Percentiles rank a stretch among this genome's conserved stretches.
Conservation (phyloP, 2,329 filamentous ascomycete genomes). For the Coniella lustricola region DNA sequence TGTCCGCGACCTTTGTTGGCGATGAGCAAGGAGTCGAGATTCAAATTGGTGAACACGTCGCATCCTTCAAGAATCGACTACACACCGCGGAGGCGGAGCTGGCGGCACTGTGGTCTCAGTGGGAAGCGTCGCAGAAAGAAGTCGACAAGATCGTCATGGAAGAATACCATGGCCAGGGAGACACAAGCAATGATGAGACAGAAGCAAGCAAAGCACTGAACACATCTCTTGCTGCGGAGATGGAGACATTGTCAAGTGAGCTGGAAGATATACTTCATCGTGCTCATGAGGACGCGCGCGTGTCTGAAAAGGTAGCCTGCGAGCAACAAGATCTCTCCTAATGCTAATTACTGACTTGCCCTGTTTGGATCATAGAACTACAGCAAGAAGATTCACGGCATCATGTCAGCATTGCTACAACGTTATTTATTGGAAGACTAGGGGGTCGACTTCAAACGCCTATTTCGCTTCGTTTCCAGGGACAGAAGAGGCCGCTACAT, state of each 20-base stretch:
- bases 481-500: no score
- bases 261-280: constrained; percentile 1
- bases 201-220: neutral
- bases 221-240: constrained; percentile 6
- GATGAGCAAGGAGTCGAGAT: neutral
- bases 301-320: constrained; percentile 10
- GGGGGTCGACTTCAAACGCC: no score
- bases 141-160: constrained; percentile 24
- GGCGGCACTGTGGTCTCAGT: constrained; percentile 22
- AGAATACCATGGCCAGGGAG: neutral
- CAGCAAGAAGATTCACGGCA: constrained; percentile 10
- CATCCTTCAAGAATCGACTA: constrained; percentile 14
- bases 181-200: neutral
- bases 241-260: constrained; percentile 3
- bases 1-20: constrained; percentile 1
- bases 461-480: no score
- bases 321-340: neutral
- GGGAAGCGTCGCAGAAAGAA: constrained; percentile 35
- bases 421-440: constrained; percentile 14
- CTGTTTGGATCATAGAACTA: neutral
- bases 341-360: neutral
- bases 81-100: constrained; percentile 15
- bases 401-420: constrained; percentile 13
- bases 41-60: constrained; percentile 8
- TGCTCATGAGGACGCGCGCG: constrained; percentile 9